Evolutionary conservation across 2,329 filamentous ascomycete genomes (phyloP), one percentile per base, ranked within the genome.

Genomic region (Orbilia brochopaga): DNA sequence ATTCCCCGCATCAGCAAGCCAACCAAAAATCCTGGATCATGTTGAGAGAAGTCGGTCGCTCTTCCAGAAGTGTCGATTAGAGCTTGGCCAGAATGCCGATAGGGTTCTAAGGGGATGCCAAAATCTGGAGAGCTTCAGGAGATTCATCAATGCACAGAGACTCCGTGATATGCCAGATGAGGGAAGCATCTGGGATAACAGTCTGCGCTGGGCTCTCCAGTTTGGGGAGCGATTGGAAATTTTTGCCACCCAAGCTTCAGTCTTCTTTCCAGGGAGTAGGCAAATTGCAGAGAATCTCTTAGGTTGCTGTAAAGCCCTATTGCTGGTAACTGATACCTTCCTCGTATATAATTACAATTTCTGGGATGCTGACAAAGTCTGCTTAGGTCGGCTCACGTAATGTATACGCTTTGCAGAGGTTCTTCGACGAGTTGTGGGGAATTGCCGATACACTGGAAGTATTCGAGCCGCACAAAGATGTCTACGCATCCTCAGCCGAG

Each of bases 81-180:
- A 69, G 32, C 58, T 69, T 19, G 65, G 65, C 8, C 35, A 44
- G 3, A 61, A 63, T 24, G 65, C 53, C 8, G 65, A 69, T 11
- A 69, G 23, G n/a, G 21, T 69, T 10, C 21, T 69, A 1, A 69
- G 40, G 15, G 65, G 65, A 15, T 69, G 58, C n/a, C 46, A 32
- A 17, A 62, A 48, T 58, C 19, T 62, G 15, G 65, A 69, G 1
- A 58, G 52, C 37, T 69, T 69, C 27, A 58, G 46, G 27, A 62
- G 58, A 54, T 69, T 69, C 17, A 58, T 63, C 6, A 63, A 69
- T 17, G 65, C 65, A 0, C 65, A 69, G 27, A 52, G 65, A 23
- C 50, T 69, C 7, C 65, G 65, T 13, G 65, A 69, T 19, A 69
- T 69, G 65, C 65, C 65, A 1, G 52, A 62, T 13, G 65, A 69